Conservation (phyloP, 2,329 filamentous ascomycete genomes). For the Xylaria sp. region DNA sequence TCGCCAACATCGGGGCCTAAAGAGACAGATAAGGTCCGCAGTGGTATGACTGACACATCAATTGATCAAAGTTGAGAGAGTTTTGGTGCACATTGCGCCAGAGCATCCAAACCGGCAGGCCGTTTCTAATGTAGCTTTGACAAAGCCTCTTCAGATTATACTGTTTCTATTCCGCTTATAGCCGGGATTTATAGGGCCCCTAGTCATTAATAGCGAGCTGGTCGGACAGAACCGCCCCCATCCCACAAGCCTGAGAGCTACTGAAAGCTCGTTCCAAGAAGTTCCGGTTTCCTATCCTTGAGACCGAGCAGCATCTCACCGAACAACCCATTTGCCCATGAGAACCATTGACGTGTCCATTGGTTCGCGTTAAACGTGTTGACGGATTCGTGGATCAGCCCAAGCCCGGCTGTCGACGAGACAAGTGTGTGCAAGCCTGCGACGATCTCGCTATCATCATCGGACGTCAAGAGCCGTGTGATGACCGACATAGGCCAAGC, state of each 20-base stretch:
- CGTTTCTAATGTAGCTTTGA: background rate
- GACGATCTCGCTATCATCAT: constrained; percentile 51
- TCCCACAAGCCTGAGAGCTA: constrained; percentile 26
- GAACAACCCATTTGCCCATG: constrained; percentile 52
- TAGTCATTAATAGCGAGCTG: constrained; percentile 6
- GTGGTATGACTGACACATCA: background rate
- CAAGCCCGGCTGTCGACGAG: constrained; percentile 49
- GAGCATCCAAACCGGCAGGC: constrained; percentile 1
- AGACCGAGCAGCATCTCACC: constrained; percentile 58
- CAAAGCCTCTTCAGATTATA: constrained; percentile 1
- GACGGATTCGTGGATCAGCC: constrained; percentile 57
- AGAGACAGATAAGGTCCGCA: background rate
- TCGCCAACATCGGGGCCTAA: background rate
- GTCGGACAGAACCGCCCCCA: constrained; percentile 1
- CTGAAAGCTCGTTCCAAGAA: constrained; percentile 66
- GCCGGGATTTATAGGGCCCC: constrained; percentile 8
- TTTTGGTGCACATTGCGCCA: constrained; percentile 9
- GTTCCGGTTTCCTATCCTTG: constrained; percentile 75
- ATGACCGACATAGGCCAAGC: constrained; percentile 92
- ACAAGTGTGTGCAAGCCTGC: constrained; percentile 50
- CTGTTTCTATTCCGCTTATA: constrained; percentile 9
- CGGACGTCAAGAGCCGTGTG: constrained; percentile 77
- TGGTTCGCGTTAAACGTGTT: constrained; percentile 52
- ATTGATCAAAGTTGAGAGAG: background rate
- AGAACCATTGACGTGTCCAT: constrained; percentile 57